Conservation (phyloP, 2,329 filamentous ascomycete genomes). For the Whalleya microplaca region DNA sequence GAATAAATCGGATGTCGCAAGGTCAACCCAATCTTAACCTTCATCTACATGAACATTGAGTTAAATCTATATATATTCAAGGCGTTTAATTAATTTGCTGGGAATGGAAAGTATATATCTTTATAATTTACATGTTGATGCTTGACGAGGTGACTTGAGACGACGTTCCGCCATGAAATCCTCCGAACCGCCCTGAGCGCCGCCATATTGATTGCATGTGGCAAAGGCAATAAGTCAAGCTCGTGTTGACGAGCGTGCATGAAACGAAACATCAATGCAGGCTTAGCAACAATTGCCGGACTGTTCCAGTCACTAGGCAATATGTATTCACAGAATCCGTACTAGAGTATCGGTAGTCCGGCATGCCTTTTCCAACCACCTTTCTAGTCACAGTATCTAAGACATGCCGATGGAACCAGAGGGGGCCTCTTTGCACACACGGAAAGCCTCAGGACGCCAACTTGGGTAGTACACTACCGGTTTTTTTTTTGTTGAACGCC, state of each 20-base stretch:
- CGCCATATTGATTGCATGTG: background rate
- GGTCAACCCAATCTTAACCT: background rate
- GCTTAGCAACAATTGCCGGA: background rate
- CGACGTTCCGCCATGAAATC: background rate
- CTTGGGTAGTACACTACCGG: no score
- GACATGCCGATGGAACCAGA: background rate
- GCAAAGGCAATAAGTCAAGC: background rate
- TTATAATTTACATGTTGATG: background rate
- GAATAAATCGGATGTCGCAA: background rate
- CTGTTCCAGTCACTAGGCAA: background rate
- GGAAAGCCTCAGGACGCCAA: no score
- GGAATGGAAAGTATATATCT: background rate
- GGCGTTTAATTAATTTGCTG: background rate
- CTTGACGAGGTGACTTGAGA: background rate
- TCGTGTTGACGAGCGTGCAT: slow-evolving; percentile 1
- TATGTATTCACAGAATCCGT: background rate
- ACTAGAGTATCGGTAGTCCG: background rate
- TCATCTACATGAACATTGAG: no score
- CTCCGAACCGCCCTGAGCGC: background rate
- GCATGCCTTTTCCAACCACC: background rate
- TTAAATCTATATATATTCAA: background rate
- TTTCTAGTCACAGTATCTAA: background rate
- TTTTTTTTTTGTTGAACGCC: no score
- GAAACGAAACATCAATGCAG: background rate
- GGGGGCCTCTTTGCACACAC: background rate